Conservation (phyloP, 805 yeast species). For the Yamadazyma scolyti region DNA sequence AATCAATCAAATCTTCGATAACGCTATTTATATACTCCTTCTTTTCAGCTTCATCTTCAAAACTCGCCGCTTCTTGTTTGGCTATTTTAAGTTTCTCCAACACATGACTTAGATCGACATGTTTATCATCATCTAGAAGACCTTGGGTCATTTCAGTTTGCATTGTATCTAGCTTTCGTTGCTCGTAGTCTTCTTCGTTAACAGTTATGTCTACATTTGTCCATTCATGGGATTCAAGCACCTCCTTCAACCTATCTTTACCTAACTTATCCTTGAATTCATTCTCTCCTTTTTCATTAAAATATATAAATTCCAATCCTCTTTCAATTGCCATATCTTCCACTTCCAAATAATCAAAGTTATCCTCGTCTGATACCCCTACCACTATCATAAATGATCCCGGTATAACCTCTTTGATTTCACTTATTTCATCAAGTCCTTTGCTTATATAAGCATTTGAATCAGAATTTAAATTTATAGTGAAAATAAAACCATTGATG, state of each 20-base stretch:
- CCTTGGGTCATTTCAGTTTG: slow-evolving; percentile 22
- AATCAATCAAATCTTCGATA: slow-evolving; percentile 38
- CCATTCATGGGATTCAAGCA: slow-evolving; percentile 52
- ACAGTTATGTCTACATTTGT: slow-evolving; percentile 14
- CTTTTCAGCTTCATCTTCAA: slow-evolving; percentile 19
- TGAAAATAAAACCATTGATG: slow-evolving; percentile 44
- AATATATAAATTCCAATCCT: slow-evolving; percentile 44
- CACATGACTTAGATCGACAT: slow-evolving; percentile 25
- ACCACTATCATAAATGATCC: slow-evolving; percentile 24
- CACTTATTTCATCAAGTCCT: slow-evolving; percentile 14
- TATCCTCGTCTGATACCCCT: slow-evolving; percentile 15
- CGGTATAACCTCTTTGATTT: slow-evolving; percentile 4
- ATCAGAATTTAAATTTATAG: slow-evolving; percentile 25
- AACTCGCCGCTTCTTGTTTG: slow-evolving; percentile 17
- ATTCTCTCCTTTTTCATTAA: slow-evolving; percentile 28
- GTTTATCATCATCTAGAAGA: slow-evolving; percentile 13
- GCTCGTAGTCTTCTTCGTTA: slow-evolving; percentile 14
- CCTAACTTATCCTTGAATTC: slow-evolving; percentile 45
- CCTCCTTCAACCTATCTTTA: slow-evolving; percentile 37
- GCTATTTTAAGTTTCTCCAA: slow-evolving; percentile 33
- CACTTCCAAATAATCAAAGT: slow-evolving; percentile 14
- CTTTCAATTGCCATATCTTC: slow-evolving; percentile 36
- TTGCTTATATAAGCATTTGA: slow-evolving; percentile 18
- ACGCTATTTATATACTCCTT: slow-evolving; percentile 29
- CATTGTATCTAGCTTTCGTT: slow-evolving; percentile 17